These are phyloP conservation scores for Mucor irregularis DNA, from an alignment of 371 early-diverging fungal species.

Conservation along the genomic window DNA sequence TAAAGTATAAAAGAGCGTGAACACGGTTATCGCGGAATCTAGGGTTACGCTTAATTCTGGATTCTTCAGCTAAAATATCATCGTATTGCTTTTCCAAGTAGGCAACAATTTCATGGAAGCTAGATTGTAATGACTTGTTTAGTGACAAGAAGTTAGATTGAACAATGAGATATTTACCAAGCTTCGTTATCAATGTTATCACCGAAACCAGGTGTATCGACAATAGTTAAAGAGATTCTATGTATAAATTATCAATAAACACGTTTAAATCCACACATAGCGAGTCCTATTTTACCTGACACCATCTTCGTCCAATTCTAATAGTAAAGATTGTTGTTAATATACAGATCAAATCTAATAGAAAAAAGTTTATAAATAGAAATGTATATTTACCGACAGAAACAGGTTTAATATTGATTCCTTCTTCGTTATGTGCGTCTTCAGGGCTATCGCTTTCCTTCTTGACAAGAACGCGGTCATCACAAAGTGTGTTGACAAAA, in stretches of 20 bases:
- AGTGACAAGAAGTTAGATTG: background rate
- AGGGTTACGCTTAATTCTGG: slow-evolving; percentile 92
- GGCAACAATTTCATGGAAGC: slow-evolving; percentile 83
- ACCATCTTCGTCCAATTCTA: slow-evolving; percentile 96
- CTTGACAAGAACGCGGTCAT: slow-evolving; percentile 66
- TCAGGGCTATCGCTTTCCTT: slow-evolving; percentile 79
- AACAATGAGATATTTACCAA: slow-evolving; percentile 42
- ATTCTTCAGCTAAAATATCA: slow-evolving; percentile 94
- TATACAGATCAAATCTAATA: too few relatives aligned
- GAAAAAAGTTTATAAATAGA: background rate
- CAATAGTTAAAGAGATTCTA: slow-evolving; percentile 54
- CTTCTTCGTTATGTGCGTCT: slow-evolving; percentile 89
- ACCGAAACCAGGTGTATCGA: slow-evolving; percentile 98
- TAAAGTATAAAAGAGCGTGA: slow-evolving; percentile 97
- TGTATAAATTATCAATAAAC: background rate
- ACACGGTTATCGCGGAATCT: slow-evolving; percentile 97
- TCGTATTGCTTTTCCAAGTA: slow-evolving; percentile 96
- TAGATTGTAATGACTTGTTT: slow-evolving; percentile 29
- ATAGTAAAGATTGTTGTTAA: background rate
- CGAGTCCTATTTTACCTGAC: slow-evolving; percentile 65
- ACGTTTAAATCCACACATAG: too few relatives aligned
- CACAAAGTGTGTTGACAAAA: slow-evolving; percentile 97
- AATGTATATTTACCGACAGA: slow-evolving; percentile 52
- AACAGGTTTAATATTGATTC: slow-evolving; percentile 85
- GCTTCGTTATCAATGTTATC: slow-evolving; percentile 86